These are phyloP conservation scores for Populus hybrid DNA, from an alignment of 441 rosid genomes.

Conservation along the genomic window DNA sequence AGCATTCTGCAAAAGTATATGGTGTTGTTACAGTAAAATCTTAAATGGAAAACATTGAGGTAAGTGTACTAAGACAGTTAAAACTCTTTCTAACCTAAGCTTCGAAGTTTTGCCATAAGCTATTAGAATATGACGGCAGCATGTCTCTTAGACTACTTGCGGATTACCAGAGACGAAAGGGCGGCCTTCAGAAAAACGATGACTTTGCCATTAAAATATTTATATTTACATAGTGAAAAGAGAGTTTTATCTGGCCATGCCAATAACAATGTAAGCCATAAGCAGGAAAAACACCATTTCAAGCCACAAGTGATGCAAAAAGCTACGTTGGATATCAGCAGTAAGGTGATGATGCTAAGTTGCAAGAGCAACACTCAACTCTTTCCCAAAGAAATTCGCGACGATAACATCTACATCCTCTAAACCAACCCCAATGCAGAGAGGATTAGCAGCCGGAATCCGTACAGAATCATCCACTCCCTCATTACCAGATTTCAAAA, in stretches of 20 bases:
- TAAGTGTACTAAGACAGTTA: not conserved
- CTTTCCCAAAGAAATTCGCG: slow-evolving; percentile 36
- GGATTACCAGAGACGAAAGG: not conserved
- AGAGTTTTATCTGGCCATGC: not conserved
- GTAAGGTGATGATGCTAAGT: slow-evolving; percentile 5
- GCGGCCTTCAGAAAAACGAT: not conserved
- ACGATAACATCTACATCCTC: slow-evolving; percentile 60
- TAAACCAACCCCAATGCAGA: slow-evolving; percentile 64
- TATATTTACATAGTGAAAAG: not conserved
- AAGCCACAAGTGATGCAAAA: not conserved
- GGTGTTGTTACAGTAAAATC: not conserved
- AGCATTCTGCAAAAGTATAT: too few relatives aligned
- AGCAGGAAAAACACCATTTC: not conserved
- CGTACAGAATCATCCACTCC: slow-evolving; percentile 26
- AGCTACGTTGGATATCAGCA: not conserved
- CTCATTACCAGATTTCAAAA: slow-evolving; percentile 4
- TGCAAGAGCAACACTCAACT: slow-evolving; percentile 24
- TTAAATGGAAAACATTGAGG: not conserved
- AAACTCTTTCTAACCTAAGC: not conserved
- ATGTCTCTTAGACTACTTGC: not conserved
- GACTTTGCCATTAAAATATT: not conserved
- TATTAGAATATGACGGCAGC: not conserved
- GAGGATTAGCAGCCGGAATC: slow-evolving; percentile 37
- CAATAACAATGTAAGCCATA: not conserved
- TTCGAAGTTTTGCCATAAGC: not conserved